These are phyloP conservation scores for Ophiostoma australiae DNA, from an alignment of 2,329 filamentous ascomycete genomes.

Conservation along the genomic window DNA sequence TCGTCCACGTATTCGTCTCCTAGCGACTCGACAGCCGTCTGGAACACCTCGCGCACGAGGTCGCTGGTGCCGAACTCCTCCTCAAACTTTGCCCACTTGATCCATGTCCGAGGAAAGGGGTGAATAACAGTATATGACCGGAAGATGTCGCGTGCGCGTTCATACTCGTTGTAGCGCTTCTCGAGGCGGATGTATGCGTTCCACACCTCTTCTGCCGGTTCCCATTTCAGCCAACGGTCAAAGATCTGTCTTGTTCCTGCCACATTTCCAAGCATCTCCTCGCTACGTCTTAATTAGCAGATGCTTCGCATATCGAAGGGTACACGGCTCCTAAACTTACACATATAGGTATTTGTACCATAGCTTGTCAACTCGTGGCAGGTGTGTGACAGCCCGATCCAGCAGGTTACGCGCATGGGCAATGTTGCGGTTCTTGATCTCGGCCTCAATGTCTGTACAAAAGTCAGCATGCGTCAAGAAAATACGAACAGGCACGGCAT, in stretches of 20 bases:
- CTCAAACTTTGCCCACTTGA: conserved; percentile 97
- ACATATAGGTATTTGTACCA: conserved; percentile 91
- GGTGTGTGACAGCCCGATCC: conserved; percentile 86
- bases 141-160: conserved; percentile 85
- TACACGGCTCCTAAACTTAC: conserved; percentile 20
- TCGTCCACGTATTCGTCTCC: conserved; percentile 96
- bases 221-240: conserved; percentile 98
- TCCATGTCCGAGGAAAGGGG: conserved; percentile 93
- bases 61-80: conserved; percentile 93
- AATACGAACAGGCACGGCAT: neutral
- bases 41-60: conserved; percentile 85
- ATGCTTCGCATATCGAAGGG: neutral
- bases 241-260: conserved; percentile 90
- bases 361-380: conserved; percentile 88
- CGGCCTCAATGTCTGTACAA: conserved; percentile 68
- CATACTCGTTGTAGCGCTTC: conserved; percentile 89
- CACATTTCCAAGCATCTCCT: conserved; percentile 94
- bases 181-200: conserved; percentile 94
- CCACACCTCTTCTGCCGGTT: conserved; percentile 94
- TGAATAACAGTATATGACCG: conserved; percentile 87
- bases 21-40: conserved; percentile 77
- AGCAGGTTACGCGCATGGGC: conserved; percentile 93
- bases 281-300: conserved; percentile 39
- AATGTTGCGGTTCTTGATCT: conserved; percentile 94
- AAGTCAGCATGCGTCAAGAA: conserved; percentile 39